Conservation (phyloP, 257 asterid genomes). For the Eucommia ulmoides region DNA sequence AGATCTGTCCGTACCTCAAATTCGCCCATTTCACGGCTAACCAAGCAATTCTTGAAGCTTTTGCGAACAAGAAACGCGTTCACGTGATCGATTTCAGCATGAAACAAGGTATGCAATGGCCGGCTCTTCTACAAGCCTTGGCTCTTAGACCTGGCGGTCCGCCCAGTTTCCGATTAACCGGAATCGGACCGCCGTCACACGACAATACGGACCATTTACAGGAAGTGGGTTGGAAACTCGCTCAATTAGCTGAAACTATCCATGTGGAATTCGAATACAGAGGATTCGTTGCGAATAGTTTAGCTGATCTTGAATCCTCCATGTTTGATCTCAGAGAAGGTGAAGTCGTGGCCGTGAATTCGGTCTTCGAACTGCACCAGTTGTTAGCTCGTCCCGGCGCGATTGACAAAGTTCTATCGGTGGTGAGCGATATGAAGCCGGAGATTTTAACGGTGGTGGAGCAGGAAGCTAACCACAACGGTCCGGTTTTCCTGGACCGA, state of each 20-base stretch:
- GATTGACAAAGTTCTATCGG: constrained; percentile 40
- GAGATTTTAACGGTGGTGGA: constrained; percentile 72
- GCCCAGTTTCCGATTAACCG: constrained; percentile 67
- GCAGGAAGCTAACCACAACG: constrained; percentile 84
- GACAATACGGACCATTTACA: constrained; percentile 62
- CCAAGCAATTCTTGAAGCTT: constrained; percentile 83
- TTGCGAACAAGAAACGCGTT: constrained; percentile 42
- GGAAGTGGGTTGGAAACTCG: constrained; percentile 67
- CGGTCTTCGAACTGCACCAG: constrained; percentile 73
- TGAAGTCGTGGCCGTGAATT: constrained; percentile 72
- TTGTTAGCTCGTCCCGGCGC: constrained; percentile 58
- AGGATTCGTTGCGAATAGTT: constrained; percentile 51
- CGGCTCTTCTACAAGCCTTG: constrained; percentile 73
- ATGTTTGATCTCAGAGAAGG: constrained; percentile 60
- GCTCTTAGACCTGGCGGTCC: constrained; percentile 87
- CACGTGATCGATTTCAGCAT: constrained; percentile 82
- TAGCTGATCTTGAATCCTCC: constrained; percentile 67
- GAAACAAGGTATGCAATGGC: constrained; percentile 98
- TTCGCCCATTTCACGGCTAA: constrained; percentile 93
- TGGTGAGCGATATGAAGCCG: constrained; percentile 52
- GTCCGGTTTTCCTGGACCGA: constrained; percentile 60
- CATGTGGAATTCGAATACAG: constrained; percentile 63
- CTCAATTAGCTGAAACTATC: constrained; percentile 55
- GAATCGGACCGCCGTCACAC: constrained; percentile 64
- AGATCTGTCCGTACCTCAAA: constrained; percentile 75